Evolutionary conservation across 768 basidiomycete species (phyloP), one percentile per base, ranked within the genome.

Genomic region (Leccinum incarnatum): DNA sequence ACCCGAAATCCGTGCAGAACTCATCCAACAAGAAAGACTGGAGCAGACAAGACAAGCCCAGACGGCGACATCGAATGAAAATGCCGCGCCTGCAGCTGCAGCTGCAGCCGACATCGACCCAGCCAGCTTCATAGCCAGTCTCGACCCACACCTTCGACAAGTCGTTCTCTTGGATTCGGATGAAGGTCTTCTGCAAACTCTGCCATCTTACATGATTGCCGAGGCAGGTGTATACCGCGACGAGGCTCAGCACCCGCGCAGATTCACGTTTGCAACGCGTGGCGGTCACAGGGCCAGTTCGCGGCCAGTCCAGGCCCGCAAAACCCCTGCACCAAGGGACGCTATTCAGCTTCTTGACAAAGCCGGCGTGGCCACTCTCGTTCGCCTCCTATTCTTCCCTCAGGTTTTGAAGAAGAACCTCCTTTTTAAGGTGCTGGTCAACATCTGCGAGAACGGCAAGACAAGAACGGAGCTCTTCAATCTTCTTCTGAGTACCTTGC

Each of bases 341-440:
- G 91, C 95, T 2, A 91, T 98, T 29, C 91, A 93, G 67, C 83
- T 99, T 2, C 82, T 99, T 48, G 97, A 99, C 70, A 96, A 92
- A 67, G 72, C 83, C 6, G 93, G 94, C 14, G 83, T 98, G 49
- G 91, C 95, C 0, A 87, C 89, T 23, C 85, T 99, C 17, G 86
- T 98, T 45, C 87, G 95, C 53, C 83, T 98, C 8, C 82, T 99
- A 21, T 99, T 99, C 81, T 97, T 94, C 81, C 97, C 97, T 4
- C 93, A 97, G 64, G 88, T 94, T 21, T 78, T 93, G 59, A 86
- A 86, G 75, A 95, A 93, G 76, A 88, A 83, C 51, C 75, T 91
- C 23, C 80, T 99, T 12, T 92, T 93, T 72, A 91, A 89, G 68
- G 88, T 97, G 2, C 85, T 99, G 36, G 88, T 93, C 62, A 96